A percentile compares a stretch with the other conserved stretches of the same genome.
These are phyloP conservation scores for Amanita molliuscula DNA, from an alignment of 768 basidiomycete genomes.

Conservation along the genomic window DNA sequence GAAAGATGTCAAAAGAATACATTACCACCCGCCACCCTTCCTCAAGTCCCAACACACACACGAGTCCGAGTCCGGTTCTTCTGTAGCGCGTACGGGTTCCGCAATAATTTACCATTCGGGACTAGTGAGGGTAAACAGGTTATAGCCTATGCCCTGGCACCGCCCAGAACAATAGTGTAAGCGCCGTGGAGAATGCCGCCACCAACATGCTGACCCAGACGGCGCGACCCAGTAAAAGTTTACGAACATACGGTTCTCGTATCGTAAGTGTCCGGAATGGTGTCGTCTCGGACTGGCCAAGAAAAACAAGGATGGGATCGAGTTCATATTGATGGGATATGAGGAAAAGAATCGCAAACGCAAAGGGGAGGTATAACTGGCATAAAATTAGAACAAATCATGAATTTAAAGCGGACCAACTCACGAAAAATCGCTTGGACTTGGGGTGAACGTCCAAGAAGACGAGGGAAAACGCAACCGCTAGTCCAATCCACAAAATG, in stretches of 20 bases:
- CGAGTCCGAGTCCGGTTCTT: not conserved
- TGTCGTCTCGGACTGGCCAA: constrained; percentile 91
- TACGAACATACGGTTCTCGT: constrained; percentile 89
- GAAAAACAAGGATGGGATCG: constrained; percentile 89
- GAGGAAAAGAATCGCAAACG: constrained; percentile 81
- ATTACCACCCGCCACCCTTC: constrained; percentile 2
- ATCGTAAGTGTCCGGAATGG: constrained; percentile 92
- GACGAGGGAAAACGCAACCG: constrained; percentile 81
- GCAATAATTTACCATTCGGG: constrained; percentile 8
- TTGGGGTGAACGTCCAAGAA: constrained; percentile 93
- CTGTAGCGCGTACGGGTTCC: constrained; percentile 3
- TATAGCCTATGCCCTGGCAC: constrained; percentile 90
- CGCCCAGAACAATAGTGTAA: constrained; percentile 91
- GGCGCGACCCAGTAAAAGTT: constrained; percentile 80
- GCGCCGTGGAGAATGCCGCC: constrained; percentile 59
- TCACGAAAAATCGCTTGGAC: constrained; percentile 87
- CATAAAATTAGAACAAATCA: not conserved
- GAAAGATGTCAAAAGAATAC: constrained; percentile 6
- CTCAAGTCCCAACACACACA: not conserved
- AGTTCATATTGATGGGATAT: constrained; percentile 96
- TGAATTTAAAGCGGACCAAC: constrained; percentile 23
- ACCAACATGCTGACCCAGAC: constrained; percentile 86
- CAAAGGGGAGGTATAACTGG: constrained; percentile 92
- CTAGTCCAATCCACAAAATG: constrained; percentile 90
- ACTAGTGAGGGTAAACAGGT: constrained; percentile 2